These are phyloP conservation scores for Dillenia turbinata DNA, from an alignment of 164 flowering plant species.

Conservation along the genomic window DNA sequence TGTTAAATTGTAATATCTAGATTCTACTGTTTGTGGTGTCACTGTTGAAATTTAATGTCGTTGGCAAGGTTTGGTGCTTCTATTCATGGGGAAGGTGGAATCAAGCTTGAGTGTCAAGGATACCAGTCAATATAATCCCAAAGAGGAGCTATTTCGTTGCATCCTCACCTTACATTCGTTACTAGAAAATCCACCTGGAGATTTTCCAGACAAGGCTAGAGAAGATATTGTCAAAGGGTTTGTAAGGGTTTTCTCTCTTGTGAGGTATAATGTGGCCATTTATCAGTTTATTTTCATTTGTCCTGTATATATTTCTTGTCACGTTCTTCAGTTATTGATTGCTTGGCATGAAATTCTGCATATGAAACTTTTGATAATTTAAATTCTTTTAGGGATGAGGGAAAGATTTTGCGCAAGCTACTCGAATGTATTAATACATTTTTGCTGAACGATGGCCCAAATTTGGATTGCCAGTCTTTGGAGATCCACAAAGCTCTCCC, in stretches of 20 bases:
- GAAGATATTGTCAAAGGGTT: constrained; percentile 62
- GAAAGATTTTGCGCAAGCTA: constrained; percentile 78
- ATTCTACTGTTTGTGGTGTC: neutral
- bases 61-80: constrained; percentile 54
- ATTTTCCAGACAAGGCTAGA: constrained; percentile 60
- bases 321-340: constrained; percentile 2
- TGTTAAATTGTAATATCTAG: neutral
- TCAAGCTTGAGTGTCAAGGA: constrained; percentile 35
- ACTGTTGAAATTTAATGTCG: constrained; percentile 1
- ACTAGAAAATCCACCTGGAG: constrained; percentile 93
- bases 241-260: constrained; percentile 45
- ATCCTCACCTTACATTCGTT: constrained; percentile 77
- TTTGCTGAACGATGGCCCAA: constrained; percentile 87
- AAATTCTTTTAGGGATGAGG: constrained; percentile 64
- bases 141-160: constrained; percentile 70
- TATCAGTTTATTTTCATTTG: constrained; percentile 1
- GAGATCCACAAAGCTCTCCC: constrained; percentile 71
- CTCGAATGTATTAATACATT: constrained; percentile 80
- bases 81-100: constrained; percentile 62
- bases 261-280: constrained; percentile 38
- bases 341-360: neutral
- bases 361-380: constrained; percentile 5
- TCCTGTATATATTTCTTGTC: neutral
- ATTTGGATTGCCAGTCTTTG: constrained; percentile 54
- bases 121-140: constrained; percentile 33